Conservation (phyloP, 192 early-diverging fungal species). For the Umbelopsis ramanniana region DNA sequence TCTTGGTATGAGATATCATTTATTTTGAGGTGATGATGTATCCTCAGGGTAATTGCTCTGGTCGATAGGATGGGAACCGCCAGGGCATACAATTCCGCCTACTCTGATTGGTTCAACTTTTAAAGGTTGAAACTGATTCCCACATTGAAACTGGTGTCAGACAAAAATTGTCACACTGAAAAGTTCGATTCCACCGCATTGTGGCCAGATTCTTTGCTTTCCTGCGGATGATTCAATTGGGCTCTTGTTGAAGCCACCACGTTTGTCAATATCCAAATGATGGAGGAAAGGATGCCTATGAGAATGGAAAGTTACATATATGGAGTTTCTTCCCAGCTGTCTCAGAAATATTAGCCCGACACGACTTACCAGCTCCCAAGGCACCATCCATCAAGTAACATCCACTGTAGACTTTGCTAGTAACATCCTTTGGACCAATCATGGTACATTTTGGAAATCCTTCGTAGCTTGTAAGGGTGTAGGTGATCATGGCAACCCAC, state of each 20-base stretch:
- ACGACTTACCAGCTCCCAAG: conserved; percentile 7
- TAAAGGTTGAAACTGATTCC: neutral
- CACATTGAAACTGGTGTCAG: conserved; percentile 1
- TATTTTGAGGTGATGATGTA: too few species aligned
- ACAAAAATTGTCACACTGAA: neutral
- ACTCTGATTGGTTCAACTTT: neutral
- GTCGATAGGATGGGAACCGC: too few species aligned
- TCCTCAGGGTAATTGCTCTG: too few species aligned
- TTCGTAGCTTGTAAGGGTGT: conserved; percentile 3
- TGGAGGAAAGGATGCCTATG: neutral
- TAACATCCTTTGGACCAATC: neutral
- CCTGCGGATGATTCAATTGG: neutral
- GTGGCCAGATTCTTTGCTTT: neutral
- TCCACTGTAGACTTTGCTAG: neutral
- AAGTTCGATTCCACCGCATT: neutral
- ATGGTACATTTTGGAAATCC: neutral
- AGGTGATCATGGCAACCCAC: conserved; percentile 19
- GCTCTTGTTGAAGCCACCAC: neutral
- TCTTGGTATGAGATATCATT: too few species aligned
- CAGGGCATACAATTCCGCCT: neutral
- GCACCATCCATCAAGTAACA: conserved; percentile 16
- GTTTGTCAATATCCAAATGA: conserved; percentile 1
- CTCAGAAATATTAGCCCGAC: neutral
- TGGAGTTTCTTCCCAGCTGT: neutral
- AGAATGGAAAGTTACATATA: neutral